A percentile compares a stretch with the other conserved stretches of the same genome.
These are phyloP conservation scores for Phylloporus sp. DNA, from an alignment of 768 basidiomycete genomes.

Conservation along the genomic window DNA sequence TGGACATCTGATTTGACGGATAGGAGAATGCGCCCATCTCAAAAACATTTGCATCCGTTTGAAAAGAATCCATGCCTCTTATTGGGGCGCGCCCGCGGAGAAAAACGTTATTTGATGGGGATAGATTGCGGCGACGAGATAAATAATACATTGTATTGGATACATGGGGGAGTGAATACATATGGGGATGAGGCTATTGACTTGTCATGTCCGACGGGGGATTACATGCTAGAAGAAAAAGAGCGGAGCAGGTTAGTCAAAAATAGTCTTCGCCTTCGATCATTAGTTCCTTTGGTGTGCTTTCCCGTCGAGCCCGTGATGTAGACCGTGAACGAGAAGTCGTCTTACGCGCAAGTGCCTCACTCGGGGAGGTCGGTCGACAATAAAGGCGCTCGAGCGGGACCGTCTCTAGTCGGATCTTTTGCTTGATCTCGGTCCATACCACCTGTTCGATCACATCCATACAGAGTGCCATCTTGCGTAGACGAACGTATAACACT, in stretches of 20 bases:
- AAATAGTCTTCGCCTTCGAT: neutral
- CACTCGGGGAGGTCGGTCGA: constrained; percentile 3
- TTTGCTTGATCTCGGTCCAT: constrained; percentile 31
- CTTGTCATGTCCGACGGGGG: neutral
- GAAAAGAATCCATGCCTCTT: neutral
- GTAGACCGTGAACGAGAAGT: neutral
- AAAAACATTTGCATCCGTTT: neutral
- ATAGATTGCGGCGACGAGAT: neutral
- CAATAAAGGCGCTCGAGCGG: constrained; percentile 20
- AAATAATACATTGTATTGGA: neutral
- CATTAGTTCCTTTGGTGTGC: neutral
- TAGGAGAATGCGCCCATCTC: neutral
- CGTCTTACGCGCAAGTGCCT: neutral
- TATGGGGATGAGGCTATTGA: neutral
- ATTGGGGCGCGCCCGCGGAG: neutral
- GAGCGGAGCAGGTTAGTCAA: neutral
- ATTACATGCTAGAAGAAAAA: neutral
- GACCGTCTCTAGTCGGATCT: constrained; percentile 25
- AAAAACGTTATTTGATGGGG: neutral
- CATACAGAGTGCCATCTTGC: constrained; percentile 37
- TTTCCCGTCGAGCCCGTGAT: neutral
- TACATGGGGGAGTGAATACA: neutral
- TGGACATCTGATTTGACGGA: neutral
- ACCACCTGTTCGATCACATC: constrained; percentile 35
- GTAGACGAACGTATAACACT: constrained; percentile 34